Base-by-base conservation (phyloP, 129 eudicot species). In the Chrysanthemum makinoi region DNA sequence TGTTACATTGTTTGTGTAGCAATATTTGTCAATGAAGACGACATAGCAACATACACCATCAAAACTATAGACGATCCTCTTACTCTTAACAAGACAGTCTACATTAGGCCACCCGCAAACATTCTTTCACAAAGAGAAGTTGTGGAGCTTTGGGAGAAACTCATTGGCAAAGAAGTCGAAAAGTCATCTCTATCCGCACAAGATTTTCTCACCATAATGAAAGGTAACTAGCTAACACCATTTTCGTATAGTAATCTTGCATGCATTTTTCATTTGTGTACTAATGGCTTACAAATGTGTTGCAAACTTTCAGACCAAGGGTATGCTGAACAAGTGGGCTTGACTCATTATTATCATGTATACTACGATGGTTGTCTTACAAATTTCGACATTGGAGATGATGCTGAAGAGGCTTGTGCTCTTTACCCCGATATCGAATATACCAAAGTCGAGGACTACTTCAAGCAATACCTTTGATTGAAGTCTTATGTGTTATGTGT, bases 11-110 rank as follows among this genome's bases (percentile, higher is more conserved):
- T 61, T 50, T 56, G 56, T 79, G 77, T 46, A 82, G 90, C 72
- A 3, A 76, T 85, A 33, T 85, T 64, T 62, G 82, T 82, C 9
- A 80, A 76, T n/a, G 90, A 85, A 79, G 90, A 82, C n/a, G 90
- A 82, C 43, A 73, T 82, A 39, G 85, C 90, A 0, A 35, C 78
- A 4, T 85, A 85, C 69, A 76, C 84, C 19, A 76, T 85, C 60
- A 85, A 63, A 78, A 79, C 77, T 26, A 70, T 85, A 24, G 83
- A 85, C 43, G 90, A 85, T 68, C 79, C 84, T 0, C 80, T 79
- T 1, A 74, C 84, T 51, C 60, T 68, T 49, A 85, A 85, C 54
- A 85, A 82, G 75, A 82, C 84, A 0, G 48, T 85, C 44, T 85
- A 85, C 65, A 20, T 85, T 15, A 52, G 90, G 39, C 90, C 90